Percentiles rank a stretch among this genome's conserved stretches.
phyloP scores from a whole-genome alignment of 75 land plant genomes.

The Adiantum capillusveneris region DNA sequence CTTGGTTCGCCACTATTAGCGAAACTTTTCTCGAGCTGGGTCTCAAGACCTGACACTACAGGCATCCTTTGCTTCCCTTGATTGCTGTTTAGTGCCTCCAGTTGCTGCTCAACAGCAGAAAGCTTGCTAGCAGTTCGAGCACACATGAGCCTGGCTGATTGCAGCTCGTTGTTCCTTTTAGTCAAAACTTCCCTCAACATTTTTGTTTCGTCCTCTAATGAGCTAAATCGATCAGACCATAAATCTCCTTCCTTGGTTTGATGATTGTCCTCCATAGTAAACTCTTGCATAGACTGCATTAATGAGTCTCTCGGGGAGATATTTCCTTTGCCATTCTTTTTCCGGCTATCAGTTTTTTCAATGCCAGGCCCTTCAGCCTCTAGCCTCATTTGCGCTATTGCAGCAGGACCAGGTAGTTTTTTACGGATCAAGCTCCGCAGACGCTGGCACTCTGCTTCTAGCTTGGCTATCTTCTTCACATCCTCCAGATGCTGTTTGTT shows the following conservation, averaged over 20 bases:
- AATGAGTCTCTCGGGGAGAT: too few species aligned
- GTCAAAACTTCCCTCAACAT: slow-evolving; percentile 55
- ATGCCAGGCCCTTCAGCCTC: slow-evolving; percentile 53
- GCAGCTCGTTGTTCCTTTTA: too few species aligned
- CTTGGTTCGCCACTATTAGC: too few species aligned
- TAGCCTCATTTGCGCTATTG: slow-evolving; percentile 54
- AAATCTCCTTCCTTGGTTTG: too few species aligned
- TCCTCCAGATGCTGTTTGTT: slow-evolving; percentile 26
- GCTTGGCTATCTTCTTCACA: slow-evolving; percentile 32
- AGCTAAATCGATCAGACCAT: too few species aligned
- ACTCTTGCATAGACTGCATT: too few species aligned
- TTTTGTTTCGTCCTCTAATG: too few species aligned
- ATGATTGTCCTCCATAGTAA: too few species aligned
- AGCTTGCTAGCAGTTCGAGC: neutral
- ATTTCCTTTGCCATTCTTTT: too few species aligned
- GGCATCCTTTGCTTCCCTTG: neutral
- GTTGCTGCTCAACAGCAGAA: neutral
- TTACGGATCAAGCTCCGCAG: slow-evolving; percentile 30
- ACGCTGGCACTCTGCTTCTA: slow-evolving; percentile 43
- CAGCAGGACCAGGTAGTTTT: slow-evolving; percentile 54
- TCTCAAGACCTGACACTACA: neutral
- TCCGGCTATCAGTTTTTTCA: slow-evolving; percentile 9
- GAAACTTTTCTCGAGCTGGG: too few species aligned
- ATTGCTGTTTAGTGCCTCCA: too few species aligned
- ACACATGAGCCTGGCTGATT: neutral